phyloP scores from a whole-genome alignment of 2,329 filamentous ascomycete species.

The Ramularia endophylla region DNA sequence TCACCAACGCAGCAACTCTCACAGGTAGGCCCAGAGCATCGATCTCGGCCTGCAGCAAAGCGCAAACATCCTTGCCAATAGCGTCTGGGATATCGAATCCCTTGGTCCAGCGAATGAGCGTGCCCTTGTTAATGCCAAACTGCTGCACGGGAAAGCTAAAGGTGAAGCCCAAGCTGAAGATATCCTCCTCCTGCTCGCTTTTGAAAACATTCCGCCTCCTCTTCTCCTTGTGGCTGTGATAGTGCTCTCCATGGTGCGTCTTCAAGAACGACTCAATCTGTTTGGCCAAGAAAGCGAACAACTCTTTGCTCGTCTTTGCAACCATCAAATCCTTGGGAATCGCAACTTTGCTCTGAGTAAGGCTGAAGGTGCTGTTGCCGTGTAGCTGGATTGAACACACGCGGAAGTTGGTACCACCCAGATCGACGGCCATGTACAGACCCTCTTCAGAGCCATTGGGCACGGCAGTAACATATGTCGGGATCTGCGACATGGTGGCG shows the following conservation, averaged over 20 bases:
- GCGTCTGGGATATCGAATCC: conserved; percentile 96
- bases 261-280: conserved; percentile 87
- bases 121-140: conserved; percentile 89
- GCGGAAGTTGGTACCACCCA: conserved; percentile 98
- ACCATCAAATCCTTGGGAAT: conserved; percentile 89
- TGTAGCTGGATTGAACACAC: conserved; percentile 93
- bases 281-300: conserved; percentile 88
- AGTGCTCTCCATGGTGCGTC: conserved; percentile 82
- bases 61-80: conserved; percentile 90
- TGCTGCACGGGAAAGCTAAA: conserved; percentile 98
- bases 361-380: conserved; percentile 89
- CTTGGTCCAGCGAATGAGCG: conserved; percentile 95
- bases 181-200: conserved; percentile 62
- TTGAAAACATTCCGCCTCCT: conserved; percentile 31
- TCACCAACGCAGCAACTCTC: conserved; percentile 90
- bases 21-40: conserved; percentile 82
- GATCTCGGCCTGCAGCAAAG: conserved; percentile 80
- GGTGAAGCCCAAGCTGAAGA: conserved; percentile 95
- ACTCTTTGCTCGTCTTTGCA: conserved; percentile 74
- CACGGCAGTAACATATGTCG: conserved; percentile 91
- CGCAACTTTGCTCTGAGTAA: conserved; percentile 86
- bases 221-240: conserved; percentile 53
- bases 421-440: conserved; percentile 89
- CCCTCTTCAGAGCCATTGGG: conserved; percentile 99
- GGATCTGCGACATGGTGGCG: conserved; percentile 87